A percentile compares a stretch with the other conserved stretches of the same genome.
Conservation (phyloP, 2,329 filamentous ascomycete species). For the Talaromyces sp. region DNA sequence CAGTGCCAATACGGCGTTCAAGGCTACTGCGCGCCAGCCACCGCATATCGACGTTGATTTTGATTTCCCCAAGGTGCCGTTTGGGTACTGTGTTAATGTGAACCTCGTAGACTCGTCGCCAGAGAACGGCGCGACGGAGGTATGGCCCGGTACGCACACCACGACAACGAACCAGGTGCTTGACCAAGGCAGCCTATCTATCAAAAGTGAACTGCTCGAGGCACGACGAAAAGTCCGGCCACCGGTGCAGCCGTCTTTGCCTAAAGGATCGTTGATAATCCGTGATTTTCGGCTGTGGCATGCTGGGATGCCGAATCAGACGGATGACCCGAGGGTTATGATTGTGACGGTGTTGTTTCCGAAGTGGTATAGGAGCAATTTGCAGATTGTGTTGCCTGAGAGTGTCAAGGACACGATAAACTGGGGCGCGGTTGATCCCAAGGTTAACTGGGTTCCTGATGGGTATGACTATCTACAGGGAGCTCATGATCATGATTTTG, state of each 20-base stretch:
- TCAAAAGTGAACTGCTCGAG: slow-evolving; percentile 29
- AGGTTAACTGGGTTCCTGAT: slow-evolving; percentile 32
- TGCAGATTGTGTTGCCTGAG: slow-evolving; percentile 28
- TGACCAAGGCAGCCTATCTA: slow-evolving; percentile 17
- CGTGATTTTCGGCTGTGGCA: slow-evolving; percentile 48
- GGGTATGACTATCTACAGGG: slow-evolving; percentile 34
- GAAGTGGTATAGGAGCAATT: slow-evolving; percentile 29
- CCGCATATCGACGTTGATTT: slow-evolving; percentile 41
- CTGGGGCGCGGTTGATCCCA: slow-evolving; percentile 29
- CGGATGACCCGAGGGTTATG: slow-evolving; percentile 42
- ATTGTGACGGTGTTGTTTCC: slow-evolving; percentile 37
- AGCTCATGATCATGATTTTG: slow-evolving; percentile 32
- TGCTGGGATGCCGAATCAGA: slow-evolving; percentile 46
- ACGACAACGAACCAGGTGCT: slow-evolving; percentile 26
- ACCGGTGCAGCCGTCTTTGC: slow-evolving; percentile 36
- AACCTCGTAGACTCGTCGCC: slow-evolving; percentile 42
- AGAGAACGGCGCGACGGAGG: slow-evolving; percentile 46
- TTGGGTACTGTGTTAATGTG: slow-evolving; percentile 45
- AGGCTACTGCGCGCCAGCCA: slow-evolving; percentile 33
- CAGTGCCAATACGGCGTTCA: slow-evolving; percentile 37
- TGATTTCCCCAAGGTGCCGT: slow-evolving; percentile 45
- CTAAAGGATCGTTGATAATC: slow-evolving; percentile 42
- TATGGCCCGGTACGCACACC: slow-evolving; percentile 48
- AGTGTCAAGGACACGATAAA: slow-evolving; percentile 25
- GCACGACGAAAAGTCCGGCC: slow-evolving; percentile 26